Evolutionary conservation across 73 alveolate species (phyloP).

Genomic region (Paramecium caudatum): DNA sequence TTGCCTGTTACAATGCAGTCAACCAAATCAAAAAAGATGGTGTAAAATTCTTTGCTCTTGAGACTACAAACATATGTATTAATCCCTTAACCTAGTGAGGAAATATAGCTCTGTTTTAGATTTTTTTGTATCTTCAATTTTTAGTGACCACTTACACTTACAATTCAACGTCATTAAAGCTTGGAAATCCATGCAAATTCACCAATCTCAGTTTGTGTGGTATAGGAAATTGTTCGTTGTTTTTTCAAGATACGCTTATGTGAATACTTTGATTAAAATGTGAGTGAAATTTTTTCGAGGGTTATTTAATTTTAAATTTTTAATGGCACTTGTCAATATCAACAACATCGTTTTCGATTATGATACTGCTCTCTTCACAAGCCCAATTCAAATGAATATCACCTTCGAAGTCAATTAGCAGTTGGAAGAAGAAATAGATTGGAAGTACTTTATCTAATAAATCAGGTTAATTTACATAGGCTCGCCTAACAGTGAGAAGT

Average conservation of each 20-base stretch:
- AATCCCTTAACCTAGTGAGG: too few relatives aligned
- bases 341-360: slow-evolving; percentile 90
- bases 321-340: slow-evolving; percentile 94
- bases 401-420: slow-evolving; percentile 89
- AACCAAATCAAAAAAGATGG: slow-evolving; percentile 39
- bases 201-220: slow-evolving; percentile 95
- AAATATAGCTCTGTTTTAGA: slow-evolving; percentile 88
- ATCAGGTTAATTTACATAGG: slow-evolving; percentile 94
- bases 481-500: slow-evolving; percentile 88
- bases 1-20: slow-evolving; percentile 83
- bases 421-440: slow-evolving; percentile 85
- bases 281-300: slow-evolving; percentile 56
- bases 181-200: slow-evolving; percentile 88
- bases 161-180: slow-evolving; percentile 75
- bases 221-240: slow-evolving; percentile 90
- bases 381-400: slow-evolving; percentile 91
- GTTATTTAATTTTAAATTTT: slow-evolving; percentile 3
- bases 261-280: slow-evolving; percentile 12
- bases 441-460: slow-evolving; percentile 84
- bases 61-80: slow-evolving; percentile 79
- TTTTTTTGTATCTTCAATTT: slow-evolving; percentile 73
- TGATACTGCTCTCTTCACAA: slow-evolving; percentile 88
- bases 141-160: slow-evolving; percentile 72
- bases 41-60: slow-evolving; percentile 77
- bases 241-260: slow-evolving; percentile 90